Evolutionary conservation across 768 basidiomycete species (phyloP).

Genomic region (Saitozyma podzolica): DNA sequence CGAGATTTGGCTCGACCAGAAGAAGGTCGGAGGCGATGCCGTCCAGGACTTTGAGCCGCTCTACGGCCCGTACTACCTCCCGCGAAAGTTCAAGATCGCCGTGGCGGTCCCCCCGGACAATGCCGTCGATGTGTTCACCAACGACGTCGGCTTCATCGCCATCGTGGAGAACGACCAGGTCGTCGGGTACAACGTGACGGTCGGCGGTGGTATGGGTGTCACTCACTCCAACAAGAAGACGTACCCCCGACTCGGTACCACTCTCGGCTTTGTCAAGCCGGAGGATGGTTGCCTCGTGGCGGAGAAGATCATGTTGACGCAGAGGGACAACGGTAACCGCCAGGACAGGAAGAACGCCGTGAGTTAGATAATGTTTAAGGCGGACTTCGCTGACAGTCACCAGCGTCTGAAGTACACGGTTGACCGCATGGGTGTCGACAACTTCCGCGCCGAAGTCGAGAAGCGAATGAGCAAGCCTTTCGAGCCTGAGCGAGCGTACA

Average conservation of each 20-base stretch:
- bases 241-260: conserved; percentile 81
- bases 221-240: conserved; percentile 99
- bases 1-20: conserved; percentile 99
- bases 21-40: conserved; percentile 89
- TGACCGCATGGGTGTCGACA: conserved; percentile 67
- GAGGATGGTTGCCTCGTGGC: conserved; percentile 84
- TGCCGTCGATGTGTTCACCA: conserved; percentile 88
- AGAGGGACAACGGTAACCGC: conserved; percentile 94
- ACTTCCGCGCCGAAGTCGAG: conserved; percentile 87
- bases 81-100: conserved; percentile 95
- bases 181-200: conserved; percentile 86
- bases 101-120: conserved; percentile 95
- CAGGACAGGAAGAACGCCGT: conserved; percentile 66
- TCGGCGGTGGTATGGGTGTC: conserved; percentile 99
- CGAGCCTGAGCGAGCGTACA: conserved; percentile 69
- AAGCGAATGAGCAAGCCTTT: conserved; percentile 77
- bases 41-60: conserved; percentile 92
- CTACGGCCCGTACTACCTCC: conserved; percentile 97
- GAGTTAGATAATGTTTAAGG: conserved; percentile 48
- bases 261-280: conserved; percentile 88
- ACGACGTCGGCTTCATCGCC: conserved; percentile 93
- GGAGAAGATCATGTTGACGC: conserved; percentile 89
- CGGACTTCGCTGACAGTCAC: conserved; percentile 1
- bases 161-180: conserved; percentile 76
- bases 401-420: conserved; percentile 92